Percentiles rank a stretch among this genome's conserved stretches.
Evolutionary conservation across 805 yeast genomes (phyloP).

Genomic region (Metschnikowia lochheadii): DNA sequence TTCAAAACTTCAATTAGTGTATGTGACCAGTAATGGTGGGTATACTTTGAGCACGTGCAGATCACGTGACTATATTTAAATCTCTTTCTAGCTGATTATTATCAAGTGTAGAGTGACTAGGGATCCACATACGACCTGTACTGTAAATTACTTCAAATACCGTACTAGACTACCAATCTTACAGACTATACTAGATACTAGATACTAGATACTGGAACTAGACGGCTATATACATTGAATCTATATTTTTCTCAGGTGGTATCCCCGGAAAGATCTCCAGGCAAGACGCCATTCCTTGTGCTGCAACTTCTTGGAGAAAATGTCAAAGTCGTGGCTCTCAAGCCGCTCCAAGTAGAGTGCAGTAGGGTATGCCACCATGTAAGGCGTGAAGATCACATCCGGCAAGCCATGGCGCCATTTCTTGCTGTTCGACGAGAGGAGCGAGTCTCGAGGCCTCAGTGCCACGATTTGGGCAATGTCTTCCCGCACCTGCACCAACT

Average conservation of each 20-base stretch:
- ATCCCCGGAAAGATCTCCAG: conserved; percentile 52
- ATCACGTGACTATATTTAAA: too few relatives aligned
- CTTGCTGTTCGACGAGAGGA: conserved; percentile 22
- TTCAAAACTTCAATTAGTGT: too few relatives aligned
- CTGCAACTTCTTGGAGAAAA: conserved; percentile 41
- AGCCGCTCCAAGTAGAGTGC: conserved; percentile 56
- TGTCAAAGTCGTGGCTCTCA: conserved; percentile 62
- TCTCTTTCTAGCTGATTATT: too few relatives aligned
- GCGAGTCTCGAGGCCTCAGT: conserved; percentile 20
- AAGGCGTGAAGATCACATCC: conserved; percentile 64
- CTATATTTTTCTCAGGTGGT: conserved; percentile 28
- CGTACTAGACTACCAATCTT: too few relatives aligned
- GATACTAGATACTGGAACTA: not conserved
- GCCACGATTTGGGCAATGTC: conserved; percentile 32
- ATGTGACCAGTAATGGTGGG: too few relatives aligned
- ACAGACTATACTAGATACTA: too few relatives aligned
- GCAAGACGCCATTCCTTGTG: conserved; percentile 64
- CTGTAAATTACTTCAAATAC: too few relatives aligned
- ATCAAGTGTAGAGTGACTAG: too few relatives aligned
- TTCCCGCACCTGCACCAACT: conserved; percentile 38
- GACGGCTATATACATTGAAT: not conserved
- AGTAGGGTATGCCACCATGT: conserved; percentile 64
- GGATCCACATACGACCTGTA: too few relatives aligned
- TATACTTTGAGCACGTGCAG: too few relatives aligned
- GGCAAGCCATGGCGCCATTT: conserved; percentile 48